Conservation (phyloP, 257 asterid genomes). For the Solanum chiquidenum region DNA sequence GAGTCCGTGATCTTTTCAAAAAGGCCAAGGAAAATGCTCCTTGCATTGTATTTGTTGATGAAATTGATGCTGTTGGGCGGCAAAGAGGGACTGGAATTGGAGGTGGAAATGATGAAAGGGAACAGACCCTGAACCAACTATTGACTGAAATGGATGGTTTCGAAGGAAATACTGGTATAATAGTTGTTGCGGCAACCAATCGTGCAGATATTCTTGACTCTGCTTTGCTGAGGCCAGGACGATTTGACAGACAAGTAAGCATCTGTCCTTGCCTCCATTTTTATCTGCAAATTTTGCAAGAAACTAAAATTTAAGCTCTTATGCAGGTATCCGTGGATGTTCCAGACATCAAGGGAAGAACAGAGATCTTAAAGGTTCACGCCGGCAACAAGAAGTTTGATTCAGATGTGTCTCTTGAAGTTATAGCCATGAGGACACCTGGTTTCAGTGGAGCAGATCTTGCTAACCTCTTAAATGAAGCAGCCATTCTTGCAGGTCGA, state of each 20-base stretch:
- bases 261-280: neutral
- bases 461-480: conserved; percentile 94
- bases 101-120: conserved; percentile 97
- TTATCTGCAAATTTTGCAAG: neutral
- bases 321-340: conserved; percentile 84
- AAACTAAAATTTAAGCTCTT: conserved; percentile 1
- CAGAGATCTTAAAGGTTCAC: conserved; percentile 90
- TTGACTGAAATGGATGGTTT: conserved; percentile 98
- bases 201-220: conserved; percentile 98
- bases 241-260: conserved; percentile 92
- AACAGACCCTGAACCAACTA: conserved; percentile 92
- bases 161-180: conserved; percentile 93
- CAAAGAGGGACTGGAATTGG: conserved; percentile 99
- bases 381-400: conserved; percentile 82
- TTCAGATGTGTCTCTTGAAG: conserved; percentile 82
- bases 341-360: conserved; percentile 94
- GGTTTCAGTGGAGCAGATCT: conserved; percentile 99
- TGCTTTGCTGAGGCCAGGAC: conserved; percentile 88
- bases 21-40: conserved; percentile 99
- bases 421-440: conserved; percentile 97
- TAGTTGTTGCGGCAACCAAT: conserved; percentile 93
- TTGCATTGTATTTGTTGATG: conserved; percentile 94
- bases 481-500: conserved; percentile 90
- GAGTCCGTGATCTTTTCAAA: conserved; percentile 97
- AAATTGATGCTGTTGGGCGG: conserved; percentile 97